These are phyloP conservation scores for Pontederia crassipes DNA, from an alignment of 176 grass and related monocot species.

Conservation along the genomic window DNA sequence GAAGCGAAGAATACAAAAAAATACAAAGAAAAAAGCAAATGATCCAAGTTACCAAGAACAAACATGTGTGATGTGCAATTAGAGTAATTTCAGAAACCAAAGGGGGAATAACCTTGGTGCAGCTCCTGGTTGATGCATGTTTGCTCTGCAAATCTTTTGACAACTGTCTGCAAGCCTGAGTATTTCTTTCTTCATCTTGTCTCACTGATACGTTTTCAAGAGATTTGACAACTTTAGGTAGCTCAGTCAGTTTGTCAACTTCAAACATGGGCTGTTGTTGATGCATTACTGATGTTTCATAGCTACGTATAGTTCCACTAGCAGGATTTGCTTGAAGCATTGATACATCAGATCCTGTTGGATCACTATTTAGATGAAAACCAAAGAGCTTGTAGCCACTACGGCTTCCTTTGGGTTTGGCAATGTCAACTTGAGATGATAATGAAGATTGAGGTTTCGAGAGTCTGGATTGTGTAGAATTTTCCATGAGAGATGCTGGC, in stretches of 20 bases:
- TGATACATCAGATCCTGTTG: slow-evolving; percentile 21
- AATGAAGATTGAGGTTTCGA: slow-evolving; percentile 44
- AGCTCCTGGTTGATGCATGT: slow-evolving; percentile 62
- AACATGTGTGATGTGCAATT: too few relatives aligned
- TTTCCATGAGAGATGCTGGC: slow-evolving; percentile 25
- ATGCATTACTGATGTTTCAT: slow-evolving; percentile 17
- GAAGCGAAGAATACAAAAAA: neutral
- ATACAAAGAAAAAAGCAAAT: neutral
- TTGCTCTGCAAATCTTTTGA: slow-evolving; percentile 41
- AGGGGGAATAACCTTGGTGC: slow-evolving; percentile 54
- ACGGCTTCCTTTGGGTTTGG: slow-evolving; percentile 29
- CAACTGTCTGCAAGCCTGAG: slow-evolving; percentile 24
- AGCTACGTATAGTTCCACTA: slow-evolving; percentile 17
- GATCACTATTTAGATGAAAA: slow-evolving; percentile 44
- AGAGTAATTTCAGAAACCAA: neutral
- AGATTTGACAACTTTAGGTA: slow-evolving; percentile 20
- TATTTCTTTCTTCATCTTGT: slow-evolving; percentile 26
- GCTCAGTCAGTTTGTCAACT: slow-evolving; percentile 28
- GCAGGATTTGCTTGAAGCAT: slow-evolving; percentile 29
- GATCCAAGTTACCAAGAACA: neutral
- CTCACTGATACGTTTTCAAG: slow-evolving; percentile 15
- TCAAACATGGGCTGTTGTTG: slow-evolving; percentile 17
- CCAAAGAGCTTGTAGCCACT: slow-evolving; percentile 58
- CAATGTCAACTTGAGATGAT: slow-evolving; percentile 31
- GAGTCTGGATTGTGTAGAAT: slow-evolving; percentile 7